These are phyloP conservation scores for Typha latifolia DNA, from an alignment of 176 grass and related monocot genomes.

Conservation along the genomic window DNA sequence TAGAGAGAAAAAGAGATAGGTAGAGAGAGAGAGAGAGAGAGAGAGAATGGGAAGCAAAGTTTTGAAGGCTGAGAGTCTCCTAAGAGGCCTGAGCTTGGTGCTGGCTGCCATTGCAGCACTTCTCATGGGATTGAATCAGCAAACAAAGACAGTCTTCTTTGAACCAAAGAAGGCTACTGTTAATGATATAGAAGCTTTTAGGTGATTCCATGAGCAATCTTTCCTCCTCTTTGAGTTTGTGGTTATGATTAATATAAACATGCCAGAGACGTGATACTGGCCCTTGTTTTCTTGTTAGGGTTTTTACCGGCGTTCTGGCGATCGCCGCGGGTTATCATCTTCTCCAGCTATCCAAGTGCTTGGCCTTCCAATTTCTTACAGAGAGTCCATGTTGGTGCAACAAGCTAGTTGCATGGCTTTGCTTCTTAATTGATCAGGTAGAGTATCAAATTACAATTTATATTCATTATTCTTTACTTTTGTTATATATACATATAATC, in stretches of 20 bases:
- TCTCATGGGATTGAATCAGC: slow-evolving; percentile 47
- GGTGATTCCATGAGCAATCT: slow-evolving; percentile 16
- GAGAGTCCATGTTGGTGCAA: slow-evolving; percentile 19
- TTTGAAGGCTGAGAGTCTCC: slow-evolving; percentile 38
- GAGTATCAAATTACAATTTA: not conserved
- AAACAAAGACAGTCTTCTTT: slow-evolving; percentile 67
- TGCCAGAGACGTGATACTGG: not conserved
- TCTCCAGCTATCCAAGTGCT: slow-evolving; percentile 64
- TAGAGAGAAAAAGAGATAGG: slow-evolving; percentile 9
- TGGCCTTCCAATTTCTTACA: slow-evolving; percentile 27
- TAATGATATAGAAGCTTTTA: slow-evolving; percentile 66
- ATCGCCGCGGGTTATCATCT: slow-evolving; percentile 62
- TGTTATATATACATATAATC: not conserved
- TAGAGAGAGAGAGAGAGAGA: slow-evolving; percentile 11
- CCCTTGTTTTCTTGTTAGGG: not conserved
- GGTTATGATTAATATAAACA: not conserved
- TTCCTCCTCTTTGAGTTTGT: not conserved
- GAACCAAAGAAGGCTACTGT: slow-evolving; percentile 44
- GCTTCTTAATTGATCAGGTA: slow-evolving; percentile 79
- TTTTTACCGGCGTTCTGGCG: slow-evolving; percentile 28
- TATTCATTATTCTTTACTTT: not conserved
- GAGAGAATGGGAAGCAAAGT: not conserved
- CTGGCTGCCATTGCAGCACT: slow-evolving; percentile 50
- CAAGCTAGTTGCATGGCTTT: slow-evolving; percentile 46
- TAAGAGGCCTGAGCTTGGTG: slow-evolving; percentile 36